Conservation (phyloP, 225 moss, liverwort and hornwort genomes). For the Neckera pumila region DNA sequence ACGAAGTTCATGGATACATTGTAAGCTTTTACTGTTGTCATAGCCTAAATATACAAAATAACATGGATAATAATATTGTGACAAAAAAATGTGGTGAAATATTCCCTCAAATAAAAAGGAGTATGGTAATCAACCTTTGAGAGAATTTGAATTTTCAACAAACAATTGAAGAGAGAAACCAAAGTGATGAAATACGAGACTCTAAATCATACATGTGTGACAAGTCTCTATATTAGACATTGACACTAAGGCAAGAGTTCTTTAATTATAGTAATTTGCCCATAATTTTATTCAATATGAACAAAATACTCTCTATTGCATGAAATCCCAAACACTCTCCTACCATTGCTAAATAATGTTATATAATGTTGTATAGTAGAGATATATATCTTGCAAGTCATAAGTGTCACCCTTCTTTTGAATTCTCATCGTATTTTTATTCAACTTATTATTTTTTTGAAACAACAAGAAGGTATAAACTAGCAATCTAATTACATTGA, state of each 20-base stretch:
- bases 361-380: background rate
- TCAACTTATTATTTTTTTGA: background rate
- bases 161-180: rapidly evolving
- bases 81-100: no score
- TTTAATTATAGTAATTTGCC: background rate
- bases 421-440: background rate
- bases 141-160: background rate
- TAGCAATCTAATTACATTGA: background rate
- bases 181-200: no score
- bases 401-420: no score
- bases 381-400: background rate
- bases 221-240: no score
- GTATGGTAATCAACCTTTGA: background rate
- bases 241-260: background rate
- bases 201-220: no score
- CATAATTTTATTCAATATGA: background rate
- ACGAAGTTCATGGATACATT: background rate
- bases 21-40: background rate
- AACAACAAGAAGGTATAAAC: background rate
- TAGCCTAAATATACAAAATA: background rate
- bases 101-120: no score
- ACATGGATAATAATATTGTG: rapidly evolving
- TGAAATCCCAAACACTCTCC: background rate
- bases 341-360: background rate
- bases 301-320: background rate